Conservation (phyloP, 2,329 filamentous ascomycete species). For the Ilyonectria robusta region DNA sequence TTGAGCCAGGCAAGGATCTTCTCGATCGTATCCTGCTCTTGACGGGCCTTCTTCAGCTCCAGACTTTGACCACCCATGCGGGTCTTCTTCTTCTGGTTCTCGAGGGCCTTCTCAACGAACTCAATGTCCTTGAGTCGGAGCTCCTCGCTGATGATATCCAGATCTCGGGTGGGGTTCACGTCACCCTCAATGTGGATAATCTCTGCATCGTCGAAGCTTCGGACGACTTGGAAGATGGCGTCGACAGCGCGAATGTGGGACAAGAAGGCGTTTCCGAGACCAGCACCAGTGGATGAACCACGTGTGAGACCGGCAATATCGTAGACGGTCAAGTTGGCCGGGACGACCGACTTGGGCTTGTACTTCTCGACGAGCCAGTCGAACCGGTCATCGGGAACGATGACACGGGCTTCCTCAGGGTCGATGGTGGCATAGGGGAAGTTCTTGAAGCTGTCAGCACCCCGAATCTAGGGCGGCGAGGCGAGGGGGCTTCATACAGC, state of each 20-base stretch:
- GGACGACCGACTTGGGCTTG: constrained; percentile 97
- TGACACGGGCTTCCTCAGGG: constrained; percentile 96
- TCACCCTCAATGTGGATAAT: constrained; percentile 99
- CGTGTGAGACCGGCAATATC: constrained; percentile 98
- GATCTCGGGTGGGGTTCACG: constrained; percentile 92
- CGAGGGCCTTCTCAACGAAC: constrained; percentile 95
- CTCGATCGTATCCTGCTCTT: constrained; percentile 94
- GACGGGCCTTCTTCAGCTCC: constrained; percentile 97
- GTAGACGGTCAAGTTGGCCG: constrained; percentile 97
- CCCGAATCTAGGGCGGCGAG: constrained; percentile 54
- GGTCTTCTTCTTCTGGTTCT: constrained; percentile 94
- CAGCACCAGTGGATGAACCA: constrained; percentile 96
- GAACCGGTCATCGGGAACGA: constrained; percentile 95
- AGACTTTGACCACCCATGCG: constrained; percentile 93
- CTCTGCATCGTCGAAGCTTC: constrained; percentile 98
- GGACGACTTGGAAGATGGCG: constrained; percentile 97
- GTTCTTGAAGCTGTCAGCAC: constrained; percentile 74
- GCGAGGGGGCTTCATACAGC: constrained; percentile 74
- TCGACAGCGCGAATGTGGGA: constrained; percentile 99
- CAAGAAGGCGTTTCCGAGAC: constrained; percentile 97
- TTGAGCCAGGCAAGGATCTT: constrained; percentile 88
- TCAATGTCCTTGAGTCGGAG: constrained; percentile 98
- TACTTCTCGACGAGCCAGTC: constrained; percentile 97
- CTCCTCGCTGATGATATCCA: constrained; percentile 97
- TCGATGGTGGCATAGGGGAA: constrained; percentile 99